Evolutionary conservation across 164 flowering plant species (phyloP), one percentile per base, ranked within the genome.

Genomic region (Macadamia integrifolia): DNA sequence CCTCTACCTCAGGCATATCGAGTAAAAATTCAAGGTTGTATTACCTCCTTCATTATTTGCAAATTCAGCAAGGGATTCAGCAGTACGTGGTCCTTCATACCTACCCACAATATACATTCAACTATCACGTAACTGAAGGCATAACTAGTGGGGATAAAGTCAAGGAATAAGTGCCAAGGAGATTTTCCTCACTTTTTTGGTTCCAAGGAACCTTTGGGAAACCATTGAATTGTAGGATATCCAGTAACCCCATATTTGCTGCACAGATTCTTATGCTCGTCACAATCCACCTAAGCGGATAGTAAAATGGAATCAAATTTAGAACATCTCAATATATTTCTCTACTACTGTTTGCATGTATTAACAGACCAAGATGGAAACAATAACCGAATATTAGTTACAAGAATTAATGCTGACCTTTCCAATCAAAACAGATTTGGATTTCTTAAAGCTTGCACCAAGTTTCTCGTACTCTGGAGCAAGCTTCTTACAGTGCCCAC

Each of bases 401-500:
- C 46, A 5, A 8, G 29, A 28, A 40, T 42, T 35, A 42, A 11
- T 28, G 61, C 79, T 61, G 2, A 90, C 99, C 97, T 92, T 92
- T 73, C 86, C 98, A 71, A 94, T 94, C 84, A 94, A 69, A 71
- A 92, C 85, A 62, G 93, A 86, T 69, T 92, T 92, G n/a, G 97
- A 88, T 73, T 89, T 94, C 84, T 86, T 94, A 70, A 92, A 94
- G 71, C 89, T 90, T 13, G 87, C 28, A 4, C 92, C 98, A 61
- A 94, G 92, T 80, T 88, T 88, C 80, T 92, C 97, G 77, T 80
- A 94, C 75, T 94, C 99, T 12, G 99, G 98, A 73, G 99, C 99
- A 66, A 94, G 95, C 86, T 92, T 94, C 71, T 94, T 94, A 81
- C 99, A 94, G 74, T 94, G 99, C 11, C 99, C 99, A 78, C 99